phyloP scores from a whole-genome alignment of 192 early-diverging fungal species.

The Entomortierella lignicola region DNA sequence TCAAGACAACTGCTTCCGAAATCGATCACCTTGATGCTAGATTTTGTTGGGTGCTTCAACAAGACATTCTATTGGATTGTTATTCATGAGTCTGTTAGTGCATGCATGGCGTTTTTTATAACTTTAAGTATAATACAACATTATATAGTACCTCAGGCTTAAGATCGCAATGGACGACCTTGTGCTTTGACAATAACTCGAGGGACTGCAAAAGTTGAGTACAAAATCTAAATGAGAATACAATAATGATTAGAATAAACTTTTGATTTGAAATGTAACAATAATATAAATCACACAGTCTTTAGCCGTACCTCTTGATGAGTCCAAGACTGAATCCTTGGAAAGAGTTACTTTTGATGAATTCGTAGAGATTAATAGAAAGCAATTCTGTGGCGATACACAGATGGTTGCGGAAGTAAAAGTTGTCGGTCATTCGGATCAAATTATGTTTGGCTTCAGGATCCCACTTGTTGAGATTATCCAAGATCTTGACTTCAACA shows the following conservation, averaged over 20 bases:
- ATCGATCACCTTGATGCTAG: conserved; percentile 97
- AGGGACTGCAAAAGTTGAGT: conserved; percentile 88
- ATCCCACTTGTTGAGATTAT: conserved; percentile 86
- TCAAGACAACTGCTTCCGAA: conserved; percentile 96
- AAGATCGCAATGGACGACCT: conserved; percentile 95
- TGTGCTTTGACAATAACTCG: conserved; percentile 73
- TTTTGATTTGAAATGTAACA: neutral
- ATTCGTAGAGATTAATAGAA: conserved; percentile 96
- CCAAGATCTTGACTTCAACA: conserved; percentile 95
- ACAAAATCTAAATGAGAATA: conserved; percentile 67
- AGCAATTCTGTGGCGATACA: conserved; percentile 96
- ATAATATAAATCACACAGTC: neutral
- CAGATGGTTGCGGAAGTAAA: conserved; percentile 95
- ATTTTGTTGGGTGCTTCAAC: conserved; percentile 76
- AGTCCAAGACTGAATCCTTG: conserved; percentile 85
- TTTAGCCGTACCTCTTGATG: conserved; percentile 63
- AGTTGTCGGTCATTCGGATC: conserved; percentile 90
- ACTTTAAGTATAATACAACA: neutral
- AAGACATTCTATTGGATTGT: conserved; percentile 75
- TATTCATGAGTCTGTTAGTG: neutral
- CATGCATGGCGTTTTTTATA: too few species aligned
- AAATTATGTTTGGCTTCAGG: conserved; percentile 80
- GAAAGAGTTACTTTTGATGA: conserved; percentile 93
- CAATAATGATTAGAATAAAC: too few species aligned
- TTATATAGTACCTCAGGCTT: conserved; percentile 93